Conservation (phyloP, 495 filamentous ascomycete species). For the Xeromyces bisporus region DNA sequence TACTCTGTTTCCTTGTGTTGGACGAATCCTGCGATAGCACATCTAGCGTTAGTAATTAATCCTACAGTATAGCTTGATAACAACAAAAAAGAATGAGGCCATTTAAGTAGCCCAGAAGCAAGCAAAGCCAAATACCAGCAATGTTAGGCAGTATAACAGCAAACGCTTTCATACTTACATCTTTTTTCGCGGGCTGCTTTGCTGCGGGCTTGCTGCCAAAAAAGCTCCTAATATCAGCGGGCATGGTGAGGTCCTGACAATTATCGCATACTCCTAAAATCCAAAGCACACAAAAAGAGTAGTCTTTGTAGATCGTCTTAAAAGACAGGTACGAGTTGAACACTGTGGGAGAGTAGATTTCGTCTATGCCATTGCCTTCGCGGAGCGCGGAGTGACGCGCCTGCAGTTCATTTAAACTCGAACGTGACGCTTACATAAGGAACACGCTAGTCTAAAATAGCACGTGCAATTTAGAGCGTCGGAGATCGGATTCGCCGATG, state of each 20-base stretch:
- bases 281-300: no score
- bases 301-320: no score
- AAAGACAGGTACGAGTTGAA: no score
- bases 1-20: conserved; percentile 25
- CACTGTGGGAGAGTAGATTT: no score
- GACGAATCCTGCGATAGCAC: conserved; percentile 14
- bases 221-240: conserved; percentile 64
- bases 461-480: no score
- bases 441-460: no score
- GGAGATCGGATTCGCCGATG: conserved; percentile 22
- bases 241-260: conserved; percentile 35
- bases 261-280: no score
- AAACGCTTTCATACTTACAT: conserved; percentile 18
- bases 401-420: no score
- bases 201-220: conserved; percentile 41
- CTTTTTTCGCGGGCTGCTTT: conserved; percentile 22
- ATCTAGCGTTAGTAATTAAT: not conserved
- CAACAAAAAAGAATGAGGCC: not conserved
- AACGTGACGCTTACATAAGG: conserved; percentile 21
- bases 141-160: no score
- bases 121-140: no score
- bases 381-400: no score
- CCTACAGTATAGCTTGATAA: not conserved
- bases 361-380: no score
- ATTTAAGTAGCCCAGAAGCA: not conserved